A percentile compares a stretch with the other conserved stretches of the same genome.
phyloP scores from a whole-genome alignment of 1,284 basidiomycete genomes.

The Phellopilus nigrolimitatus region DNA sequence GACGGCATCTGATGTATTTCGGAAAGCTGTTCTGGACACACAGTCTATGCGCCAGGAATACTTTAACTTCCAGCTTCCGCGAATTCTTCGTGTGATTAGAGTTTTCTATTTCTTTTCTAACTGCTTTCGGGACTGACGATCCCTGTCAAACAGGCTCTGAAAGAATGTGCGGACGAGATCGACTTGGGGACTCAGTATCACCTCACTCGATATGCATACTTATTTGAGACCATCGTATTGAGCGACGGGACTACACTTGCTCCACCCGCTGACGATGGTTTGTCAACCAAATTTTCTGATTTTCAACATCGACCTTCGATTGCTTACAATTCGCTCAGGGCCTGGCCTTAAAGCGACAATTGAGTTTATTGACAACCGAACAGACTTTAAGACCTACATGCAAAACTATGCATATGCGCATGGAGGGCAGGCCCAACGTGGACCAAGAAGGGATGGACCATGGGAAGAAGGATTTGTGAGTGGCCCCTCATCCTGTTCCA shows the following conservation, averaged over 20 bases:
- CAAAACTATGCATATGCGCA: constrained; percentile 91
- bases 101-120: background rate
- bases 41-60: constrained; percentile 93
- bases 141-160: constrained; percentile 62
- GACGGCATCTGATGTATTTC: constrained; percentile 81
- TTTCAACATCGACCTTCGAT: background rate
- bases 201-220: constrained; percentile 88
- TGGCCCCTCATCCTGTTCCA: constrained; percentile 22
- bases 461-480: constrained; percentile 84
- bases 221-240: constrained; percentile 88
- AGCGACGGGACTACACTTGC: constrained; percentile 84
- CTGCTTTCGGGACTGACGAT: background rate
- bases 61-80: constrained; percentile 94
- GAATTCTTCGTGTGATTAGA: constrained; percentile 73
- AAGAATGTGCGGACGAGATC: constrained; percentile 94
- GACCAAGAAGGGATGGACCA: constrained; percentile 78
- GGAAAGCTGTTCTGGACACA: constrained; percentile 87
- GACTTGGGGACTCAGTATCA: constrained; percentile 98
- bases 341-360: constrained; percentile 82
- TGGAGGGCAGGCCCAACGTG: constrained; percentile 53
- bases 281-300: constrained; percentile 21
- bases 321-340: constrained; percentile 32
- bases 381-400: constrained; percentile 96
- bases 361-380: constrained; percentile 89
- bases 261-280: constrained; percentile 66